These are phyloP conservation scores for Pseudogymnoascus sp. DNA, from an alignment of 2,329 filamentous ascomycete genomes.

Conservation along the genomic window DNA sequence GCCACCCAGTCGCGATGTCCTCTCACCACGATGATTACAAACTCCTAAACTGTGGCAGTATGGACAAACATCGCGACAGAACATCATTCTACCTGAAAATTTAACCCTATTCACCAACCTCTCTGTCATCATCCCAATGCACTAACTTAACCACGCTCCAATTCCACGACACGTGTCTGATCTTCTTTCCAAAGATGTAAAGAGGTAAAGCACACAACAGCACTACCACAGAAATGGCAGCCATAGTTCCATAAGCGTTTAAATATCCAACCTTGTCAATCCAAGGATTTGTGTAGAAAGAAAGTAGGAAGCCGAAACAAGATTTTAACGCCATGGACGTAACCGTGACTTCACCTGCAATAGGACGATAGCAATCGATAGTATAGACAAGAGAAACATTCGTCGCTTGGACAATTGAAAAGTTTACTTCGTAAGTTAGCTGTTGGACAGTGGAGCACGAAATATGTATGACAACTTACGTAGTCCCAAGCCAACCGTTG, in stretches of 20 bases:
- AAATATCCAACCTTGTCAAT: conserved; percentile 43
- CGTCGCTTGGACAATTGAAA: conserved; percentile 48
- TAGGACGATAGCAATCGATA: conserved; percentile 50
- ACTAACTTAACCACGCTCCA: conserved; percentile 42
- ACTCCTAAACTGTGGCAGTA: too few species aligned
- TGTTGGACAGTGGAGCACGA: not conserved
- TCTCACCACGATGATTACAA: too few species aligned
- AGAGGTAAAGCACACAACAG: conserved; percentile 43
- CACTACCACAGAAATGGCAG: conserved; percentile 42
- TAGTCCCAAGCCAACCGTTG: conserved; percentile 47
- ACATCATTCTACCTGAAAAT: not conserved
- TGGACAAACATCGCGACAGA: too few species aligned
- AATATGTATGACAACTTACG: conserved; percentile 38
- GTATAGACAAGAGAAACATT: conserved; percentile 51
- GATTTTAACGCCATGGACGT: conserved; percentile 50
- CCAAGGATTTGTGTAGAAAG: conserved; percentile 56
- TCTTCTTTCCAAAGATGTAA: conserved; percentile 44
- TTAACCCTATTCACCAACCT: conserved; percentile 43
- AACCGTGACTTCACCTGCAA: conserved; percentile 49
- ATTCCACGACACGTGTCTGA: conserved; percentile 41
- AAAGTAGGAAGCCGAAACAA: conserved; percentile 50
- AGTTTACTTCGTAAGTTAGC: conserved; percentile 37
- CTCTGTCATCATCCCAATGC: conserved; percentile 46
- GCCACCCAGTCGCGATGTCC: too few species aligned
- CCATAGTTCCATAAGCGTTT: conserved; percentile 50